Conservation (phyloP, 2,329 filamentous ascomycete genomes). For the Stachybotrys elegans region DNA sequence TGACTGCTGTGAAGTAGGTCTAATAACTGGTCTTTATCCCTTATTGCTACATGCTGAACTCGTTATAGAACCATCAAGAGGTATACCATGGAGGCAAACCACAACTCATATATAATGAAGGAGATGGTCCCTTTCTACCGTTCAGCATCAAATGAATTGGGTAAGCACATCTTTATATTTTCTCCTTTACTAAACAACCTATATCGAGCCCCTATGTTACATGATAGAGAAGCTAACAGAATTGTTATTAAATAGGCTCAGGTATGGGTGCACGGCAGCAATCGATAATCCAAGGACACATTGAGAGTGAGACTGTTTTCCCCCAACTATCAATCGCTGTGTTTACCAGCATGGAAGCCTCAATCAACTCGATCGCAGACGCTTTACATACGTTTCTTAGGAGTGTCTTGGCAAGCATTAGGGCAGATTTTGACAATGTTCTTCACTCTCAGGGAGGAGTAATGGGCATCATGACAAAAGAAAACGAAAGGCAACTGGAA, state of each 20-base stretch:
- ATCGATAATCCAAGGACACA: constrained; percentile 5
- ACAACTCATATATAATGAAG: constrained; percentile 10
- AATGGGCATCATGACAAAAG: neutral
- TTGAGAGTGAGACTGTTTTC: constrained; percentile 3
- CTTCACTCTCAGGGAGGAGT: neutral
- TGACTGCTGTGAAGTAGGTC: constrained; percentile 7
- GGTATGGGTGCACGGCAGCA: constrained; percentile 1
- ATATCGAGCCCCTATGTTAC: neutral
- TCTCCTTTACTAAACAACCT: neutral
- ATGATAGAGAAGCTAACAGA: neutral
- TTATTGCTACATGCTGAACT: neutral
- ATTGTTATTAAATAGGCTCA: neutral
- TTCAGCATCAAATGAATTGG: constrained; percentile 2
- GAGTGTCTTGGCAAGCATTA: neutral
- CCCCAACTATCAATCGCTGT: constrained; percentile 1
- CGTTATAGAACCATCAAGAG: constrained; percentile 5
- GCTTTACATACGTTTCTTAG: neutral
- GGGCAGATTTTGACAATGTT: neutral
- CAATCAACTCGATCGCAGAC: neutral
- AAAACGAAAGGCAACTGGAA: neutral
- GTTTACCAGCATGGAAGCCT: neutral
- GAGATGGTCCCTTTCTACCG: constrained; percentile 10
- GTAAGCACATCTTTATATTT: neutral
- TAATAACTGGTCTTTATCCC: too few relatives aligned
- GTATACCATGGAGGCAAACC: constrained; percentile 10